Evolutionary conservation across 371 early-diverging fungal species (phyloP), one percentile per base, ranked within the genome.

Genomic region (Apophysomyces sp.): DNA sequence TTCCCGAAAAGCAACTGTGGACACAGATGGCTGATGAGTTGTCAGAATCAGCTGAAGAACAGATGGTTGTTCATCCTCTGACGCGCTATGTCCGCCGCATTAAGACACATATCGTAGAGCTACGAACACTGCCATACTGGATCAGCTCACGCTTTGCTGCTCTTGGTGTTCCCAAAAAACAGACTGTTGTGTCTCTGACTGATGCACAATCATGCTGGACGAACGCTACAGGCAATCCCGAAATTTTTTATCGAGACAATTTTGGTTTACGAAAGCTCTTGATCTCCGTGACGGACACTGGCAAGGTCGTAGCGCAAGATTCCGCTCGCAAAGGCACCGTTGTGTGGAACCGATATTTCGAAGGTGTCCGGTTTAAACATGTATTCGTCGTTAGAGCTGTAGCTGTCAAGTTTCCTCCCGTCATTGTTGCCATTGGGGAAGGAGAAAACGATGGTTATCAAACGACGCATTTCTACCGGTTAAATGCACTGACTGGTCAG

Each of bases 221-320:
- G 15, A 63, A 68, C 49, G 54, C 51, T 0, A 32, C 72, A 4
- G 6, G 24, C 5, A 58, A 63, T 1, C 57, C 62, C 24, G 64
- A 69, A 52, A 64, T 67, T 4, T 64, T 86, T 0, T 81, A 84
- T 34, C 82, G 90, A 9, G 96, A 95, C 64, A 79, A 84, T 58
- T 91, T 93, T 77, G 96, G 96, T 4, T 74, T 95, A 62, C 88
- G 92, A 58, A 95, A 96, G 72, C 76, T 96, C 8, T 63, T 93
- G 37, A 71, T 97, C 21, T 89, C 94, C 57, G 89, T 82, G 16
- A 85, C 95, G 5, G 58, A 66, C 5, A 87, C 85, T 3, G 97
- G 96, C 62, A 91, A 92, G 62, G 63, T 97, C 4, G 76, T 91
- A 27, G 96, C 94, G 2, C 81, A 95, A 31, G 92, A 94, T 63